Base-by-base conservation (phyloP, 148 eudicot species). In the Selenicereus undatus region DNA sequence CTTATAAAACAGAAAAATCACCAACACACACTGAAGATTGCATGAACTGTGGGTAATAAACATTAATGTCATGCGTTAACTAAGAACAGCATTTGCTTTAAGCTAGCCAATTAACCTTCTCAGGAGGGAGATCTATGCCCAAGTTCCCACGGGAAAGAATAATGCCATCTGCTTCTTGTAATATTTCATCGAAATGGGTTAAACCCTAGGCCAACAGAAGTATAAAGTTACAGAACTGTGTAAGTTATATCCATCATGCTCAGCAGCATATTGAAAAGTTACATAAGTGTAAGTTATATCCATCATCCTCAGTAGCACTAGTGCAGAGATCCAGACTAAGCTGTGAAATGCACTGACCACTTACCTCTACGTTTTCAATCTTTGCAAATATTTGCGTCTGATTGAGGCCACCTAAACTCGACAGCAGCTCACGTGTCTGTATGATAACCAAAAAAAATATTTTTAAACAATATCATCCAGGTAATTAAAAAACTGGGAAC, bases 61-160 rank as follows among this genome's bases (percentile, higher is more conserved):
- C 45, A 56, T 9, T 54, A 32, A 4, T 56, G 27, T 36, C 43
- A 56, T 24, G 69, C 72, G 76, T 21, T 26, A 36, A 70, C 43
- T 20, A 45, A 54, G 12, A 75, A 17, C 16, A 39, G 48, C n/a
- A 65, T 4, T 17, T 11, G 50, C 0, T 27, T 48, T 30, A 50
- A 79, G 71, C 50, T 75, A 60, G 82, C 17, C 24, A 65, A 24
- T 85, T 69, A 81, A 95, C 98, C 98, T 95, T 95, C 87, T 95
- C 97, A 5, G 97, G 96, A 80, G 98, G 97, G 62, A 93, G 97
- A 91, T 95, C 98, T 58, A 95, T 93, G 32, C 98, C 98, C 89
- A 95, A 93, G 88, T 93, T 95, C 82, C 98, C 98, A 80, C 98
- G 98, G 16, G 98, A 95, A 81, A 95, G 96, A 74, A 95, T 95